Base-by-base conservation (phyloP, 2,329 filamentous ascomycete genomes). In the Cytospora piceae region DNA sequence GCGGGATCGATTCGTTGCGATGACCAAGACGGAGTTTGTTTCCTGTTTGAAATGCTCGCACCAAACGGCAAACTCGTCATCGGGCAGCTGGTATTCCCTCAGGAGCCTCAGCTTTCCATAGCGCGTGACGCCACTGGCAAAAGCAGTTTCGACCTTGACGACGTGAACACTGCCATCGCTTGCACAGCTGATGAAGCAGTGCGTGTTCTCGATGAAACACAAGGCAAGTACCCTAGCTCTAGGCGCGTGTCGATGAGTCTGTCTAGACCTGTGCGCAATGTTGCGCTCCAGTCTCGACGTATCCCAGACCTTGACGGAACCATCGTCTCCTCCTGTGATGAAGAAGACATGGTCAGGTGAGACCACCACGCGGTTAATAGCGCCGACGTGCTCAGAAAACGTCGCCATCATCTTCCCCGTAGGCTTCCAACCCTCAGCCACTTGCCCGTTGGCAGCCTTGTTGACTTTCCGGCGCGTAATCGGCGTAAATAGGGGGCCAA, bases 311-410 rank as follows among this genome's bases (percentile, higher is more conserved):
- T 92, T 96, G 64, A 97, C 92, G 8, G 86, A 88, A 3, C 95
- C 92, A 76, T 99, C 95, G 72, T 97, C 92, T 12, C 94, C 94
- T 8, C 89, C 94, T 0, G 95, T 98, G 64, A 97, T 85, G 77
- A 99, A 99, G 79, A 99, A 99, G 5, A 89, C 81, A 75, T 99
- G 94, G 73, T 99, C 95, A 0, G 94, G 93, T 1, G 95, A 90
- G 9, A 93, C 87, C 2, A 91, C 82, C 14, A 98, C 87, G 12
- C 94, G 87, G 73, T 91, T 97, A 69, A 98, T 87, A 9, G 92
- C 86, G 0, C 88, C 92, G 32, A 84, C 88, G 74, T 99, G 95
- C 75, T 99, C 95, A 1, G 91, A 88, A 73, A 98, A 93, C 0
- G 92, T 92, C 2, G 94, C 93, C 24, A 98, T 90, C 11, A 98